phyloP scores from a whole-genome alignment of 345 rosid genomes.

The Durio zibethinus region DNA sequence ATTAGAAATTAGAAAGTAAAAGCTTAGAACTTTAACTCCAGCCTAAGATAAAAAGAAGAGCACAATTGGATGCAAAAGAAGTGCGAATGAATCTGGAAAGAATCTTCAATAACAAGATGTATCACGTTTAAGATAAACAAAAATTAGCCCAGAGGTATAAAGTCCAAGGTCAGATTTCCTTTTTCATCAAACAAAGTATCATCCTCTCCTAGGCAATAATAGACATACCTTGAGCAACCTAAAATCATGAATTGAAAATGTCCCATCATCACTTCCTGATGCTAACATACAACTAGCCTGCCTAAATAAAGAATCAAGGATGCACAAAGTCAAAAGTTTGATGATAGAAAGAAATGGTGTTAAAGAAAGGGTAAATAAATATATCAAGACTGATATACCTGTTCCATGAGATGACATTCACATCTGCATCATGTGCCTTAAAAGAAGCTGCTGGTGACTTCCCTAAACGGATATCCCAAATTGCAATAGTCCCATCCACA shows the following conservation, averaged over 20 bases:
- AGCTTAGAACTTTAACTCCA: neutral
- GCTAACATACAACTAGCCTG: conserved; percentile 92
- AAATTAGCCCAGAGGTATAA: neutral
- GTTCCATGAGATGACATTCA: conserved; percentile 97
- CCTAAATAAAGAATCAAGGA: conserved; percentile 39
- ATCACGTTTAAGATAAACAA: neutral
- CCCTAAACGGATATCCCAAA: conserved; percentile 82
- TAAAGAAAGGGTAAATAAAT: neutral
- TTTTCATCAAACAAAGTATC: neutral
- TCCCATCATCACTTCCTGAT: conserved; percentile 94
- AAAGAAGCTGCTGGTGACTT: conserved; percentile 62
- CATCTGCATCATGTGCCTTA: conserved; percentile 88
- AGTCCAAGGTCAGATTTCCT: neutral
- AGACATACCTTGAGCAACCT: conserved; percentile 56
- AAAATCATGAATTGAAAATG: conserved; percentile 88
- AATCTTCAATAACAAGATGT: neutral
- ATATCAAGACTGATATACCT: conserved; percentile 41
- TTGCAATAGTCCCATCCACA: conserved; percentile 72
- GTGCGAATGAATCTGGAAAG: neutral
- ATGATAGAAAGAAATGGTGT: neutral
- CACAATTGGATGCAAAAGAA: neutral
- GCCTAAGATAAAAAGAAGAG: neutral
- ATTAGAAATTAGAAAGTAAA: neutral
- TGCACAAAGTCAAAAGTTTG: neutral
- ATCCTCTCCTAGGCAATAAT: neutral